Conservation (phyloP, 768 basidiomycete genomes). For the Termitomyces eurrhizus region DNA sequence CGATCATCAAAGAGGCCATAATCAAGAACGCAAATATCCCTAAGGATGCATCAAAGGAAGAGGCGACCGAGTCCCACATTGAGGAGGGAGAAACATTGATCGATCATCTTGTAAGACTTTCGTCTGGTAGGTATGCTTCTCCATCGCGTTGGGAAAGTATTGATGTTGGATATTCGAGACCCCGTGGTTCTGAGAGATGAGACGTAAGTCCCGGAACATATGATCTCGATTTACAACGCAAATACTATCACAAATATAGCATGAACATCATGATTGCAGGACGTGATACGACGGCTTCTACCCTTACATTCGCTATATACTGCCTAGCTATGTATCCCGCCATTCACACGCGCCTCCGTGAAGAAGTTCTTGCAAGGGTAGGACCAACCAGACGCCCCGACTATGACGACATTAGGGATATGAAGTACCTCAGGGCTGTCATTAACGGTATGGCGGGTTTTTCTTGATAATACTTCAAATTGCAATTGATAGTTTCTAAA, state of each 20-base stretch:
- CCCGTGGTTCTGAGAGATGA: conserved; percentile 47
- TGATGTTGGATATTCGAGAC: conserved; percentile 20
- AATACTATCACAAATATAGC: conserved; percentile 12
- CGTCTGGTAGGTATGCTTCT: conserved; percentile 29
- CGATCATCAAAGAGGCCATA: conserved; percentile 47
- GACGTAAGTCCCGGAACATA: conserved; percentile 24
- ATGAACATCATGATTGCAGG: conserved; percentile 50
- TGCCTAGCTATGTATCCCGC: conserved; percentile 49
- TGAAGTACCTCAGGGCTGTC: conserved; percentile 65
- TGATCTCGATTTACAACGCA: too few relatives aligned
- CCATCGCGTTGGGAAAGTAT: background rate
- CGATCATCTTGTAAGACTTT: conserved; percentile 51
- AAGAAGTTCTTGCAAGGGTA: conserved; percentile 52
- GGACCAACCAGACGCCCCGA: conserved; percentile 46
- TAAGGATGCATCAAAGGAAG: conserved; percentile 17
- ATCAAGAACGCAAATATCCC: conserved; percentile 22
- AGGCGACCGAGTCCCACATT: conserved; percentile 23
- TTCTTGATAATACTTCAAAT: background rate
- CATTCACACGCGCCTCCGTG: conserved; percentile 42
- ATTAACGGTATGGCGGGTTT: conserved; percentile 48
- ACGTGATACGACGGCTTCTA: conserved; percentile 42
- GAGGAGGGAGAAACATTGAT: conserved; percentile 47
- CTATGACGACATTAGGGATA: conserved; percentile 53
- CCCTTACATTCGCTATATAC: conserved; percentile 38
- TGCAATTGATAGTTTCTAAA: background rate